A percentile compares a stretch with the other conserved stretches of the same genome.
Conservation (phyloP, 495 filamentous ascomycete species). For the Talaromyces stipitatus region DNA sequence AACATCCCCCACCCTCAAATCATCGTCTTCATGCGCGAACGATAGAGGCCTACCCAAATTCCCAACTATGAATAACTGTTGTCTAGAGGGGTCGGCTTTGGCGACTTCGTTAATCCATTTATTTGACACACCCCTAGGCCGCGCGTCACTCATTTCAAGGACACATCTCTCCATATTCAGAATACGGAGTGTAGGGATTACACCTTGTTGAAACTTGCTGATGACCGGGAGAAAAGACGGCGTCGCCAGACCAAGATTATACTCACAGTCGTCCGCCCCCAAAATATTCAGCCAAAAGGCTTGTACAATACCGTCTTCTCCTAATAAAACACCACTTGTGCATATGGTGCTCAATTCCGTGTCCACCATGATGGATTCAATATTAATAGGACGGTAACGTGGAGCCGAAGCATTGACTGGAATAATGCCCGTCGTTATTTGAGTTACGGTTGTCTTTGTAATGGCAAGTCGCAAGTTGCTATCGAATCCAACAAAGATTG, state of each 20-base stretch:
- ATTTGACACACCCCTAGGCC: constrained; percentile 94
- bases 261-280: constrained; percentile 88
- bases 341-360: constrained; percentile 85
- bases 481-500: constrained; percentile 95
- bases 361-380: constrained; percentile 96
- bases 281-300: constrained; percentile 96
- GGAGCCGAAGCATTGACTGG: constrained; percentile 86
- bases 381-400: constrained; percentile 90
- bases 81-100: constrained; percentile 74
- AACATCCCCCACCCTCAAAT: constrained; percentile 81
- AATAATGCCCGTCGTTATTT: constrained; percentile 95
- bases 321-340: constrained; percentile 83
- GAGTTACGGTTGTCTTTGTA: constrained; percentile 88
- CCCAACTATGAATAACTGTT: constrained; percentile 97
- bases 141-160: constrained; percentile 94
- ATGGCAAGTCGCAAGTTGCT: constrained; percentile 89
- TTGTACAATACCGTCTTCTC: constrained; percentile 85
- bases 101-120: constrained; percentile 91
- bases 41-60: constrained; percentile 69
- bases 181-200: constrained; percentile 74
- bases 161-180: constrained; percentile 89
- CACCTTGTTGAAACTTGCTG: constrained; percentile 71
- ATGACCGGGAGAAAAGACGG: constrained; percentile 81
- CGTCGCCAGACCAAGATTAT: constrained; percentile 91
- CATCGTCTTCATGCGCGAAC: constrained; percentile 24